phyloP scores from a whole-genome alignment of 1,284 basidiomycete genomes.

The Cutaneotrichosporon cavernicola region DNA sequence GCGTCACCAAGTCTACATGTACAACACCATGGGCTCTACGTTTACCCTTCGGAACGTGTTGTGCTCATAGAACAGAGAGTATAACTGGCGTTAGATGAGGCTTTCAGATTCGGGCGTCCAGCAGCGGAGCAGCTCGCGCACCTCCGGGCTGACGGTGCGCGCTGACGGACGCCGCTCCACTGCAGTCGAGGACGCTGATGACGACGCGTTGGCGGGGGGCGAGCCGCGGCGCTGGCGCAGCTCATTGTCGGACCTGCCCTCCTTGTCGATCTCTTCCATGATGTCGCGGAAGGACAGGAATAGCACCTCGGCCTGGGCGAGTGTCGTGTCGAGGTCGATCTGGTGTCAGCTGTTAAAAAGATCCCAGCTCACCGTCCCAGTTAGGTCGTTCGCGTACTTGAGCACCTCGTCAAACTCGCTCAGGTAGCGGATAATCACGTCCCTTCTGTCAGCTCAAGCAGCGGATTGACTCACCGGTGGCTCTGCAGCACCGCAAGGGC shows the following conservation, averaged over 20 bases:
- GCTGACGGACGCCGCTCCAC: constrained; percentile 4
- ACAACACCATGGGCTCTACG: constrained; percentile 1
- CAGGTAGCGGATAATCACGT: constrained; percentile 89
- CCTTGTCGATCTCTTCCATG: constrained; percentile 76
- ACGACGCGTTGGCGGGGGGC: not conserved
- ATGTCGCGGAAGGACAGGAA: constrained; percentile 61
- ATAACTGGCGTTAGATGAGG: constrained; percentile 3
- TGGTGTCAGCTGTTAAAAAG: constrained; percentile 22
- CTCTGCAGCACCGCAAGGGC: constrained; percentile 90
- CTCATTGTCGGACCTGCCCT: constrained; percentile 12
- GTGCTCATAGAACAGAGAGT: not conserved
- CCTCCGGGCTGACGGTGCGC: constrained; percentile 18
- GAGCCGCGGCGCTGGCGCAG: constrained; percentile 8
- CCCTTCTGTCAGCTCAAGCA: constrained; percentile 39
- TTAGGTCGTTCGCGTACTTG: constrained; percentile 92
- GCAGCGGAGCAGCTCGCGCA: constrained; percentile 22
- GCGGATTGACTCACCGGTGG: constrained; percentile 59
- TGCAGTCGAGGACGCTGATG: constrained; percentile 6
- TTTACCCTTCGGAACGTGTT: not conserved
- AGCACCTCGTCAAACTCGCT: constrained; percentile 69
- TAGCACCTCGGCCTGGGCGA: constrained; percentile 89
- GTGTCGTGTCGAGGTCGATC: constrained; percentile 85
- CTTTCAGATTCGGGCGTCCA: constrained; percentile 20
- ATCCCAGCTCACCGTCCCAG: constrained; percentile 63
- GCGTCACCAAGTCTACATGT: not conserved